phyloP scores from a whole-genome alignment of 495 filamentous ascomycete genomes.

The Talaromyces ruber region DNA sequence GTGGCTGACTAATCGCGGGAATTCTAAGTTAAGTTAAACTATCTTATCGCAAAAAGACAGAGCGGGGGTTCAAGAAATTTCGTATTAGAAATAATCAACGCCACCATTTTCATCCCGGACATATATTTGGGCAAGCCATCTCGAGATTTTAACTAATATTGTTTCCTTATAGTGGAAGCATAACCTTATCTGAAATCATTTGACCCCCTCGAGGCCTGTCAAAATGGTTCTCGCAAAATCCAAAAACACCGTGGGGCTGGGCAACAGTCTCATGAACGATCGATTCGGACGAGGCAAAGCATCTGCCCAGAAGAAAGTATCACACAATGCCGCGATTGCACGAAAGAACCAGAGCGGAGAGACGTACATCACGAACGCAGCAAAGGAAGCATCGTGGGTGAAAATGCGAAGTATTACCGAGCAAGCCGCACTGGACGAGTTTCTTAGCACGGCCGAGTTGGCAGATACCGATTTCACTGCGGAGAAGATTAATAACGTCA shows the following conservation, averaged over 20 bases:
- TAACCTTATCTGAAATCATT: not conserved
- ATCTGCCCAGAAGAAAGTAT: slow-evolving; percentile 55
- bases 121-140: no score
- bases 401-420: slow-evolving; percentile 99
- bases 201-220: slow-evolving; percentile 14
- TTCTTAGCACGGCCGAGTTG: slow-evolving; percentile 79
- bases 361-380: slow-evolving; percentile 39
- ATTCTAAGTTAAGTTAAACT: no score
- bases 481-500: slow-evolving; percentile 96
- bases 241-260: slow-evolving; percentile 88
- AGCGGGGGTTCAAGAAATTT: slow-evolving; percentile 5
- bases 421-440: slow-evolving; percentile 88
- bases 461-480: slow-evolving; percentile 98
- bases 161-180: not conserved
- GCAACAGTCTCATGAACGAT: slow-evolving; percentile 88
- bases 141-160: no score
- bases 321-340: slow-evolving; percentile 50
- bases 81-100: slow-evolving; percentile 6
- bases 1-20: slow-evolving; percentile 15
- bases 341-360: slow-evolving; percentile 36
- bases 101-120: not conserved
- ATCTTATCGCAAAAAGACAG: slow-evolving; percentile 16
- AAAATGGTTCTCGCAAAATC: slow-evolving; percentile 92
- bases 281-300: slow-evolving; percentile 86
- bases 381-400: slow-evolving; percentile 39